phyloP scores from a whole-genome alignment of 164 flowering plant species.

The Berberis vulgaris region DNA sequence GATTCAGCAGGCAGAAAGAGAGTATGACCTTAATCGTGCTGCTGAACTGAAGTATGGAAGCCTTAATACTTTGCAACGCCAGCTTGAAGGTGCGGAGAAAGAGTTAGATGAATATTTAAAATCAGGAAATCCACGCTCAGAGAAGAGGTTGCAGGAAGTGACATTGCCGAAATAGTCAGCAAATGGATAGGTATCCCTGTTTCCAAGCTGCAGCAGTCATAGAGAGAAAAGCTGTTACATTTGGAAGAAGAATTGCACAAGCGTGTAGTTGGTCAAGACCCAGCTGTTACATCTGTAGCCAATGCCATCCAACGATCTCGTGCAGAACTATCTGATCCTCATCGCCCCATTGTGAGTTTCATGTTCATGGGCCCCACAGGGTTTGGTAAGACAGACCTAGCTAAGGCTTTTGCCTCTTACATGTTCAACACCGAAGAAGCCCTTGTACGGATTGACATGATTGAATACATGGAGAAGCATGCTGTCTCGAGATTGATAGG shows the following conservation, averaged over 20 bases:
- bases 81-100: slow-evolving; percentile 70
- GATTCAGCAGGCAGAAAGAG: slow-evolving; percentile 95
- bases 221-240: slow-evolving; percentile 76
- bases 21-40: slow-evolving; percentile 94
- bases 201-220: slow-evolving; percentile 91
- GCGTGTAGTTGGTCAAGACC: slow-evolving; percentile 93
- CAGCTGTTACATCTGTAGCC: slow-evolving; percentile 85
- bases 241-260: slow-evolving; percentile 88
- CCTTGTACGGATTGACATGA: slow-evolving; percentile 93
- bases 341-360: slow-evolving; percentile 96
- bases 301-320: slow-evolving; percentile 96
- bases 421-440: slow-evolving; percentile 95
- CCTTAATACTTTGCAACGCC: slow-evolving; percentile 75
- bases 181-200: slow-evolving; percentile 99
- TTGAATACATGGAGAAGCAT: slow-evolving; percentile 98
- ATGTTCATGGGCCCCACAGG: slow-evolving; percentile 99
- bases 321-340: slow-evolving; percentile 95
- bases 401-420: slow-evolving; percentile 89
- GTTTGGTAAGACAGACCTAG: slow-evolving; percentile 95
- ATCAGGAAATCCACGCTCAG: slow-evolving; percentile 92
- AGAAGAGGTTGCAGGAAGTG: slow-evolving; percentile 82
- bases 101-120: slow-evolving; percentile 70
- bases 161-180: slow-evolving; percentile 93
- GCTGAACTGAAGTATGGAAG: slow-evolving; percentile 94
- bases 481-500: slow-evolving; percentile 93